Evolutionary conservation across 2,329 filamentous ascomycete genomes (phyloP).

Genomic region (Didymella arachidicola): DNA sequence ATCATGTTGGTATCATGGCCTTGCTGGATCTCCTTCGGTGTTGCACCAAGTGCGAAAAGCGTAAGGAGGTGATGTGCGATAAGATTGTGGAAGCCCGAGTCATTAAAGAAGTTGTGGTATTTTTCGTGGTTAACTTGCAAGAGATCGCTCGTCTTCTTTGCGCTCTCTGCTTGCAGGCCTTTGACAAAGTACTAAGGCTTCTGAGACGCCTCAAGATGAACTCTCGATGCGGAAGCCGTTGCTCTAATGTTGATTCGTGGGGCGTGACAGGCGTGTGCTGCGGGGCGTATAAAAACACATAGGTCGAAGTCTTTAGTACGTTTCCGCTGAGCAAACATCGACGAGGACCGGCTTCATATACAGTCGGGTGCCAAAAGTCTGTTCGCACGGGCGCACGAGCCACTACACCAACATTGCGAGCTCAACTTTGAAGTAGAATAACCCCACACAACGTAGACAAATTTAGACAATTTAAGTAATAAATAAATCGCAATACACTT

Average conservation of each 20-base stretch:
- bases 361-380: too few species aligned
- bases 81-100: slow-evolving; percentile 79
- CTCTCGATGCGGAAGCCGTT: slow-evolving; percentile 45
- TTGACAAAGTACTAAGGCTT: slow-evolving; percentile 57
- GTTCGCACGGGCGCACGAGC: too few species aligned
- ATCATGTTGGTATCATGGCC: slow-evolving; percentile 70
- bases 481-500: too few species aligned
- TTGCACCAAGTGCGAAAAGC: slow-evolving; percentile 77
- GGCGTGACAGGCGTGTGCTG: neutral
- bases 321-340: slow-evolving; percentile 3
- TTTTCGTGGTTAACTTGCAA: slow-evolving; percentile 77
- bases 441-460: too few species aligned
- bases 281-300: neutral
- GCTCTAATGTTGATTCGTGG: slow-evolving; percentile 8
- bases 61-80: slow-evolving; percentile 80
- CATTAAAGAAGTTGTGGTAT: slow-evolving; percentile 84
- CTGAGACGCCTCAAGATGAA: slow-evolving; percentile 55
- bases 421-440: too few species aligned
- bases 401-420: too few species aligned
- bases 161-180: slow-evolving; percentile 64
- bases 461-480: too few species aligned
- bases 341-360: neutral
- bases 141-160: slow-evolving; percentile 69
- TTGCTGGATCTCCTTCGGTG: slow-evolving; percentile 64
- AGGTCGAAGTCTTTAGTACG: neutral